phyloP scores from a whole-genome alignment of 768 basidiomycete species.

The Lactifluus subvellereus region DNA sequence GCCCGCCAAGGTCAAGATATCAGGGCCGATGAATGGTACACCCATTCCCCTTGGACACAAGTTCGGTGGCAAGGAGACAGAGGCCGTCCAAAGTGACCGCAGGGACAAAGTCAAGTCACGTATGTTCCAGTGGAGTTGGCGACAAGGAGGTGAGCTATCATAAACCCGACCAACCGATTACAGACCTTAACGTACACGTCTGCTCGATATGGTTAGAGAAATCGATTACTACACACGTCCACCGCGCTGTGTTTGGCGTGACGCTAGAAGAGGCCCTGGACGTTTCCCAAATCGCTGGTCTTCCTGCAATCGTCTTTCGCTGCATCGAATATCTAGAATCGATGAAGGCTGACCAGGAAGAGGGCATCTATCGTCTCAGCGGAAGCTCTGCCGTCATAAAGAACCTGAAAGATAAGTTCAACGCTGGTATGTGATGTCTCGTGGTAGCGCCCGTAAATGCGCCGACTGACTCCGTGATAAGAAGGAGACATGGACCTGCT shows the following conservation, averaged over 20 bases:
- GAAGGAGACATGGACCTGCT: slow-evolving; percentile 96
- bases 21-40: slow-evolving; percentile 77
- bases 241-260: slow-evolving; percentile 84
- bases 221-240: slow-evolving; percentile 35
- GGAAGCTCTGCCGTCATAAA: slow-evolving; percentile 96
- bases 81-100: slow-evolving; percentile 33
- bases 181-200: slow-evolving; percentile 7
- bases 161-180: background rate
- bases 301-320: slow-evolving; percentile 93
- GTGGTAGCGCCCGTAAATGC: background rate
- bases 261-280: slow-evolving; percentile 82
- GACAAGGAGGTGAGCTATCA: slow-evolving; percentile 34
- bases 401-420: slow-evolving; percentile 87
- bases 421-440: slow-evolving; percentile 52
- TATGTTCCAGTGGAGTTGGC: slow-evolving; percentile 85
- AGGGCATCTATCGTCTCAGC: slow-evolving; percentile 94
- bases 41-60: slow-evolving; percentile 88
- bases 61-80: slow-evolving; percentile 72
- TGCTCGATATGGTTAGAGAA: slow-evolving; percentile 30
- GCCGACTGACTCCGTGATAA: slow-evolving; percentile 31
- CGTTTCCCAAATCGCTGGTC: slow-evolving; percentile 80
- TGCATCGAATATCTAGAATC: slow-evolving; percentile 92
- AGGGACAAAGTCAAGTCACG: slow-evolving; percentile 90
- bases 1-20: slow-evolving; percentile 75
- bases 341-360: slow-evolving; percentile 92